phyloP scores from a whole-genome alignment of 1,284 basidiomycete genomes.

The Phellopilus nigrolimitatus region DNA sequence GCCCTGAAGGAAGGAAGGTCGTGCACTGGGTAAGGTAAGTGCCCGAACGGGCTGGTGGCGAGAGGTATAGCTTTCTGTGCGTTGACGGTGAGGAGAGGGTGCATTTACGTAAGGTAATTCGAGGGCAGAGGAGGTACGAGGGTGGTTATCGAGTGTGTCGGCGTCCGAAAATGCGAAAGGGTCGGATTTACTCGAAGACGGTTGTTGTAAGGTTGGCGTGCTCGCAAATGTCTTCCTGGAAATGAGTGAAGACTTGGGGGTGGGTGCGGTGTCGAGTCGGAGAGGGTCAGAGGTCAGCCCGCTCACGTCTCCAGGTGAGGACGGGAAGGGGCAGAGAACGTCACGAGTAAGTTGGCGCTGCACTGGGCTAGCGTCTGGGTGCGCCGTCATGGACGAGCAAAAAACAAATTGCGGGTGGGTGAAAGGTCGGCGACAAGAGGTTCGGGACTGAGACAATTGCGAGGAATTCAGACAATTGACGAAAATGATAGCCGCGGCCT shows the following conservation, averaged over 20 bases:
- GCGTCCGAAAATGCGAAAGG: neutral
- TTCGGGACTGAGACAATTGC: neutral
- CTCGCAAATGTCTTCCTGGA: neutral
- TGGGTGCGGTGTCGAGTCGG: constrained; percentile 25
- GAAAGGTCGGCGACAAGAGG: neutral
- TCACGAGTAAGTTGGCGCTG: neutral
- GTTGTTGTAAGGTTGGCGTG: neutral
- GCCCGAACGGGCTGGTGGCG: constrained; percentile 10
- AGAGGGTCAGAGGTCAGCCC: constrained; percentile 34
- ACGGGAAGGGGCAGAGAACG: constrained; percentile 31
- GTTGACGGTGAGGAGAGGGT: constrained; percentile 1
- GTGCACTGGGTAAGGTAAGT: constrained; percentile 8
- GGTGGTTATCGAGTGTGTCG: neutral
- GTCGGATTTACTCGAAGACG: neutral
- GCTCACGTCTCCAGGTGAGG: constrained; percentile 38
- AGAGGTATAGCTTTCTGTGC: neutral
- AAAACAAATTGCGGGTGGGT: neutral
- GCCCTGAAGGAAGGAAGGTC: constrained; percentile 5
- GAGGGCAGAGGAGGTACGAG: constrained; percentile 11
- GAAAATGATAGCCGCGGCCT: neutral
- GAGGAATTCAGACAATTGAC: no score
- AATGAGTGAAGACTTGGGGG: neutral
- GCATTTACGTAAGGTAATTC: constrained; percentile 13
- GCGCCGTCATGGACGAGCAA: constrained; percentile 12
- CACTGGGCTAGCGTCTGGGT: constrained; percentile 3